These are phyloP conservation scores for Hygrocybe coccinea DNA, from an alignment of 768 basidiomycete genomes.

Conservation along the genomic window DNA sequence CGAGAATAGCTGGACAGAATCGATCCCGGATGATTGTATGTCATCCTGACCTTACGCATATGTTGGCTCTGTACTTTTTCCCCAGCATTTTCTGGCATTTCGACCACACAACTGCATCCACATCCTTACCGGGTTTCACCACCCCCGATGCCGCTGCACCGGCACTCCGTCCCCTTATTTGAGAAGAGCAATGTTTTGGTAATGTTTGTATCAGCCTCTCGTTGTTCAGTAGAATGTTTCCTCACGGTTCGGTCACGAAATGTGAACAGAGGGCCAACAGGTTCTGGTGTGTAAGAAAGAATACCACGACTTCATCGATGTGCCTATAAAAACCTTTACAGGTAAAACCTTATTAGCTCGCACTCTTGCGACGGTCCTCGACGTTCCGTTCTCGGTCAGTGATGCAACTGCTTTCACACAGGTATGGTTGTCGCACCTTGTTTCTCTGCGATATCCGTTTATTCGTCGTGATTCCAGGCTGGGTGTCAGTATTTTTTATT, in stretches of 20 bases:
- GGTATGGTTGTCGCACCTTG: conserved; percentile 33
- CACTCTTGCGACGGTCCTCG: conserved; percentile 84
- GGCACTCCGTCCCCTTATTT: conserved; percentile 53
- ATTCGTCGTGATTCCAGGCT: conserved; percentile 40
- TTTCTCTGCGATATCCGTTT: neutral
- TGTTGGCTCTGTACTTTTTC: neutral
- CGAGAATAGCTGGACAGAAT: conserved; percentile 15
- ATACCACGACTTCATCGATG: neutral
- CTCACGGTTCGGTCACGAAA: conserved; percentile 1
- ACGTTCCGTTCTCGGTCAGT: conserved; percentile 90
- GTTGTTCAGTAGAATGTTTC: neutral
- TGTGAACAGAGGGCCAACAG: conserved; percentile 67
- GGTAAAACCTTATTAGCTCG: conserved; percentile 90
- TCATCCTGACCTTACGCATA: neutral
- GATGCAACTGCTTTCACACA: conserved; percentile 95
- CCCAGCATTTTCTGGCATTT: conserved; percentile 38
- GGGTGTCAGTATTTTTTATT: conserved; percentile 52
- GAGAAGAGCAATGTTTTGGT: conserved; percentile 97
- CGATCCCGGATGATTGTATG: conserved; percentile 5
- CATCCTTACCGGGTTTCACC: conserved; percentile 50
- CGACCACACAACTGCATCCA: conserved; percentile 60
- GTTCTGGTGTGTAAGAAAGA: conserved; percentile 53
- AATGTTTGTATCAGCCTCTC: conserved; percentile 48
- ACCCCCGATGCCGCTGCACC: conserved; percentile 34
- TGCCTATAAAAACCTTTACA: conserved; percentile 17